These are phyloP conservation scores for Sphaerobolus stellatus DNA, from an alignment of 1,284 basidiomycete species.

Conservation along the genomic window DNA sequence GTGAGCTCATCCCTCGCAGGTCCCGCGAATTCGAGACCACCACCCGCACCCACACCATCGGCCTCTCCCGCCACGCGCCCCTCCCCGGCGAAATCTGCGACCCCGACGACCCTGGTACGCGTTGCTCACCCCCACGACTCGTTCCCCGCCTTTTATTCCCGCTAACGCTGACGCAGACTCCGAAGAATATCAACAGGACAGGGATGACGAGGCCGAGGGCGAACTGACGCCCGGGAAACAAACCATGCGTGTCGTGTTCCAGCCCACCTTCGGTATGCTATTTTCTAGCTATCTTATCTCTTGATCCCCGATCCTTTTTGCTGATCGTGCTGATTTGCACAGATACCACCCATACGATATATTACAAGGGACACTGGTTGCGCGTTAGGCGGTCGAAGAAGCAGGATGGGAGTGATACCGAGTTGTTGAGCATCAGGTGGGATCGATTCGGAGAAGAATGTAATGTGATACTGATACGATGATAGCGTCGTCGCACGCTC, in stretches of 20 bases:
- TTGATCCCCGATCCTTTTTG: conserved; percentile 1
- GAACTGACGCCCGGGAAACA: conserved; percentile 57
- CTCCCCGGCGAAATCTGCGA: conserved; percentile 56
- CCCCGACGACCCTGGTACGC: conserved; percentile 45
- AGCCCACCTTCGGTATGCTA: conserved; percentile 58
- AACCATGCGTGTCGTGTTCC: conserved; percentile 78
- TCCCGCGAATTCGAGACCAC: conserved; percentile 83
- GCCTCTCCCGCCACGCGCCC: conserved; percentile 39
- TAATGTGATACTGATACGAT: not conserved
- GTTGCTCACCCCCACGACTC: conserved; percentile 1
- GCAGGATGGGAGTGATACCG: conserved; percentile 59
- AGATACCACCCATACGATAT: conserved; percentile 81
- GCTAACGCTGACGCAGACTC: conserved; percentile 16
- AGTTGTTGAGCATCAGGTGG: conserved; percentile 72
- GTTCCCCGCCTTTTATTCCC: not conserved
- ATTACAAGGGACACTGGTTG: conserved; percentile 78
- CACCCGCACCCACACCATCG: conserved; percentile 59
- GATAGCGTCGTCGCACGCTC: conserved; percentile 71
- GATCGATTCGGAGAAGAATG: conserved; percentile 10
- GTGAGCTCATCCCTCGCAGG: conserved; percentile 3
- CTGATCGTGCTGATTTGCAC: not conserved
- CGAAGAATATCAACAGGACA: conserved; percentile 26
- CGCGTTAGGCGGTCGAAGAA: conserved; percentile 68
- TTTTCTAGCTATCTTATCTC: not conserved
- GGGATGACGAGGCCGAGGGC: conserved; percentile 47